Conservation (phyloP, 1,284 basidiomycete genomes). For the Puccinia sorghi region DNA sequence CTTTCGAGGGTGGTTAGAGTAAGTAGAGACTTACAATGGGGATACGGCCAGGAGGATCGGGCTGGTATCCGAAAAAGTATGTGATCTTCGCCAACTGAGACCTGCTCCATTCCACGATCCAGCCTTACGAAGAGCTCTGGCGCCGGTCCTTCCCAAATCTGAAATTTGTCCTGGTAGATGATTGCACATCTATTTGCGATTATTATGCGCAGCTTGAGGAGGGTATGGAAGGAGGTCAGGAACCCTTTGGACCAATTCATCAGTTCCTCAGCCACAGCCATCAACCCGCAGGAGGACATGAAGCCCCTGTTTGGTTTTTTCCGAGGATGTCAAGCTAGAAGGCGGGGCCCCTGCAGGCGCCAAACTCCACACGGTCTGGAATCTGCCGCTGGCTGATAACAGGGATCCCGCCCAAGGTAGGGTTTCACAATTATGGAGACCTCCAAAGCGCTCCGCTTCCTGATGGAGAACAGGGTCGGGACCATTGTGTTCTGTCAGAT, state of each 20-base stretch:
- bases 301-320: conserved; percentile 70
- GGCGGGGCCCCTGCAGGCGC: conserved; percentile 80
- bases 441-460: conserved; percentile 71
- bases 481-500: conserved; percentile 88
- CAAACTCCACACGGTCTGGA: conserved; percentile 74
- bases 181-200: conserved; percentile 66
- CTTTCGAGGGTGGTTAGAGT: conserved; percentile 65
- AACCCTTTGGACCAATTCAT: conserved; percentile 71
- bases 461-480: conserved; percentile 77
- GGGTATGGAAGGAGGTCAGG: conserved; percentile 79
- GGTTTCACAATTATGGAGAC: conserved; percentile 70
- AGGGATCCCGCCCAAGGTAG: conserved; percentile 68
- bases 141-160: conserved; percentile 70
- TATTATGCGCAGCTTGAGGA: conserved; percentile 71
- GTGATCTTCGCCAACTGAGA: conserved; percentile 66
- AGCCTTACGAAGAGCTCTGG: conserved; percentile 83
- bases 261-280: conserved; percentile 85
- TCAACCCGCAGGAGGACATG: conserved; percentile 75
- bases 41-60: conserved; percentile 73
- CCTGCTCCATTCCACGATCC: conserved; percentile 79
- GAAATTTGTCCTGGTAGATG: conserved; percentile 76
- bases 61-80: conserved; percentile 58
- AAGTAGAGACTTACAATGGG: conserved; percentile 80
- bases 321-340: conserved; percentile 68
- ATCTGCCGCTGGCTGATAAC: conserved; percentile 68